Evolutionary conservation across 2,329 filamentous ascomycete genomes (phyloP), one percentile per base, ranked within the genome.

Genomic region (Colletotrichum plurivorum): DNA sequence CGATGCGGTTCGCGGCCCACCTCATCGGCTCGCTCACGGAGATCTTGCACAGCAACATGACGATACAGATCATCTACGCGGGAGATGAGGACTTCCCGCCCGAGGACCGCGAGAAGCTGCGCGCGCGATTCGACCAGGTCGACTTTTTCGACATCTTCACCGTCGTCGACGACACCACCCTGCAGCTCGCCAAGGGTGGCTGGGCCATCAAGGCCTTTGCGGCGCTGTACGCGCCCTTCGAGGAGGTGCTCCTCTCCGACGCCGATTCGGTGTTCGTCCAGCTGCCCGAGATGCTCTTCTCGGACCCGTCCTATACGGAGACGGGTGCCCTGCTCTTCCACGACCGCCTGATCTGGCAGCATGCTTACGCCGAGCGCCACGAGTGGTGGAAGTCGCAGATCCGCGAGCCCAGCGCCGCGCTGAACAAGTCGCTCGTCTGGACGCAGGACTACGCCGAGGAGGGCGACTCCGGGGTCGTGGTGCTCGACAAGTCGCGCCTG

Each of bases 171-270:
- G 79, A 82, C 18, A 45, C 55, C 0, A 75, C 74, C 1, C 31
- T 81, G 31, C 72, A 74, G 0, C 72, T 82, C 3, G 69, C 71
- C 6, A 46, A 75, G 15, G 78, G 78, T 2, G 77, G 76, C 2
- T 83, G 81, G 80, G 82, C 81, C 13, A 79, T 82, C 57, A 83
- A 84, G 53, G 73, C 80, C 3, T 84, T 84, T 22, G 82, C 81
- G 5, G 76, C 76, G 0, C 72, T 84, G 12, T 79, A 78, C 1
- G 78, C 77, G 9, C 71, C 61, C 1, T 83, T 79, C 60, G 76
- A 80, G 15, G 71, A 82, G 27, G 79, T 81, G 5, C 76, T 83
- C 15, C 70, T 83, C 1, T 70, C 82, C 2, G 82, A 84, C 27
- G 77, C 81, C 27, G 81, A 83, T 48, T 75, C 77, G 1, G 79